These are phyloP conservation scores for Scheffersomyces segobiensis DNA, from an alignment of 1,139 yeast genomes.

Conservation along the genomic window DNA sequence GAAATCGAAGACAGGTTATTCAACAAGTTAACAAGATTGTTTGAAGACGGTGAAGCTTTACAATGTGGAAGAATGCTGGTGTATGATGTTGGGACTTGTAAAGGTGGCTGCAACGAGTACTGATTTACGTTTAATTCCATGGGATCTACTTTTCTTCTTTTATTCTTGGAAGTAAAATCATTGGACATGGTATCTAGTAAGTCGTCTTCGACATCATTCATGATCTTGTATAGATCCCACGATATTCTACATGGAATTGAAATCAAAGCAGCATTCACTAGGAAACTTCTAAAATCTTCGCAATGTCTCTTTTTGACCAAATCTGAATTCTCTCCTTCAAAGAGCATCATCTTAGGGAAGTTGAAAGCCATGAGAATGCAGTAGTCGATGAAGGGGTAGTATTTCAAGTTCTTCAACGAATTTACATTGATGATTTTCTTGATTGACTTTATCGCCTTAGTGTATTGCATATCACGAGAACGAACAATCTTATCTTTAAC, in stretches of 20 bases:
- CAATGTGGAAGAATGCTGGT: background rate
- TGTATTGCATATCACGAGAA: constrained; percentile 17
- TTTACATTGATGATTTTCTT: constrained; percentile 11
- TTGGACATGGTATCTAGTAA: constrained; percentile 3
- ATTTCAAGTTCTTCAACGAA: constrained; percentile 8
- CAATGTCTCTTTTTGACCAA: constrained; percentile 10
- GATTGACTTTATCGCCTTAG: constrained; percentile 14
- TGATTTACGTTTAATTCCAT: background rate
- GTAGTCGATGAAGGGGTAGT: constrained; percentile 21
- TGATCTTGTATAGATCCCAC: constrained; percentile 17
- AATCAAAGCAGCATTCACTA: constrained; percentile 10
- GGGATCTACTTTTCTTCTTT: background rate
- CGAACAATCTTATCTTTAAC: constrained; percentile 12
- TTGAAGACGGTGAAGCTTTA: background rate
- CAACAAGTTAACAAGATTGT: background rate
- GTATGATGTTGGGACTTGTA: background rate
- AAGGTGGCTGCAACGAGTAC: background rate
- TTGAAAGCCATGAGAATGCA: constrained; percentile 17
- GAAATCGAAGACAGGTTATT: background rate
- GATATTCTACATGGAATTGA: constrained; percentile 19
- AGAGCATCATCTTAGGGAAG: constrained; percentile 21
- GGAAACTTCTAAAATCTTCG: constrained; percentile 11
- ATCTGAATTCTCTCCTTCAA: constrained; percentile 6
- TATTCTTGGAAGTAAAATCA: background rate
- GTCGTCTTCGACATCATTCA: constrained; percentile 10